These are phyloP conservation scores for Canna indica DNA, from an alignment of 176 grass and related monocot genomes.

Conservation along the genomic window DNA sequence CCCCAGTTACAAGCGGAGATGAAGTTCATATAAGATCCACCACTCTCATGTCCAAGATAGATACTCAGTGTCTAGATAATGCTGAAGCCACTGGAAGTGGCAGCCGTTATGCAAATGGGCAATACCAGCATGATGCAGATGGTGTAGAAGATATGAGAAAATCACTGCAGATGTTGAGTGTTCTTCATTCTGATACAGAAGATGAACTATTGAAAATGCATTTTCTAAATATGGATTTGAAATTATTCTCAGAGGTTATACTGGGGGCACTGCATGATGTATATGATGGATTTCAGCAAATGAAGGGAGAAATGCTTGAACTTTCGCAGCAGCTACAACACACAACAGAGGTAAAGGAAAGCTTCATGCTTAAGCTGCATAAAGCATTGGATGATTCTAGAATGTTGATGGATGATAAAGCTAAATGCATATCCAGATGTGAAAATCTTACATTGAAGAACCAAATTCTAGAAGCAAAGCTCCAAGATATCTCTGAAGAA, in stretches of 20 bases:
- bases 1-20: constrained; percentile 21
- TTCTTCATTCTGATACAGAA: constrained; percentile 31
- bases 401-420: constrained; percentile 57
- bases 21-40: constrained; percentile 33
- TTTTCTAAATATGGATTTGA: constrained; percentile 43
- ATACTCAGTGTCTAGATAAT: constrained; percentile 24
- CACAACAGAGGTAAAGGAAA: constrained; percentile 46
- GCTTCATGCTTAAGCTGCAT: constrained; percentile 38
- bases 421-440: constrained; percentile 51
- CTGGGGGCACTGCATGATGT: constrained; percentile 39
- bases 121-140: constrained; percentile 2
- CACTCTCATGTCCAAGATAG: neutral
- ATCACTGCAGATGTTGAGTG: constrained; percentile 20
- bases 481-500: constrained; percentile 58
- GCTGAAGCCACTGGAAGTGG: neutral
- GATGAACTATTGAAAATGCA: constrained; percentile 55
- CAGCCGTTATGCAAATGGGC: neutral
- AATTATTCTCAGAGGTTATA: constrained; percentile 75
- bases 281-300: constrained; percentile 40
- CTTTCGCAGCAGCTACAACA: constrained; percentile 54
- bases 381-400: constrained; percentile 47
- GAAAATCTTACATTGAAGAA: constrained; percentile 62
- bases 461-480: constrained; percentile 74
- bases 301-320: constrained; percentile 42
- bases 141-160: constrained; percentile 19